These are phyloP conservation scores for Chrysopogon serrulatus DNA, from an alignment of 176 grass and related monocot species.

Conservation along the genomic window DNA sequence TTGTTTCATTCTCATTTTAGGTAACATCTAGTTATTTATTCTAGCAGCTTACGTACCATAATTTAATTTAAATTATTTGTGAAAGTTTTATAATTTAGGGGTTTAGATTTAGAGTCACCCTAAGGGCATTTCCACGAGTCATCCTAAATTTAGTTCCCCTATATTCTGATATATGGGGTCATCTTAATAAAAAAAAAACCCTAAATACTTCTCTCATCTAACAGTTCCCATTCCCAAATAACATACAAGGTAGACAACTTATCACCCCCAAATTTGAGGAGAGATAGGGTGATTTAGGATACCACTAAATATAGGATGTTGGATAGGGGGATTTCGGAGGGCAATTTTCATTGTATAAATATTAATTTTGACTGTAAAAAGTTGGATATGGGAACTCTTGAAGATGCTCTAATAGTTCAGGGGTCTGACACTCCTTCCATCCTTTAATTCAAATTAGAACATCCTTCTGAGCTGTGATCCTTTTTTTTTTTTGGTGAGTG, in stretches of 20 bases:
- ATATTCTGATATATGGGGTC: neutral
- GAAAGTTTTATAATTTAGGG: neutral
- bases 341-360: neutral
- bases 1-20: neutral
- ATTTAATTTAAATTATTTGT: neutral
- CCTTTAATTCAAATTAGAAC: neutral
- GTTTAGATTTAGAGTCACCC: neutral
- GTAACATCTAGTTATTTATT: neutral
- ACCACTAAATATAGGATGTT: too few relatives aligned
- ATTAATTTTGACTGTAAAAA: neutral
- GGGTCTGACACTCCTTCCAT: neutral
- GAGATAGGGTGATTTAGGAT: too few relatives aligned
- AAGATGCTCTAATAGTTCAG: neutral
- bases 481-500: neutral
- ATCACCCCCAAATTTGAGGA: neutral
- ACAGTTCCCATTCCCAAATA: neutral
- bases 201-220: neutral
- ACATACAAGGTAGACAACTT: neutral
- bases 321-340: neutral
- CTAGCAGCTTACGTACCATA: neutral
- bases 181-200: neutral
- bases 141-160: neutral
- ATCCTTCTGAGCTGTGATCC: neutral
- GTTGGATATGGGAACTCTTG: neutral
- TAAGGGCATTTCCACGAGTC: neutral